Evolutionary conservation across 768 basidiomycete species (phyloP), one percentile per base, ranked within the genome.

Genomic region (Steccherinum ochraceum): DNA sequence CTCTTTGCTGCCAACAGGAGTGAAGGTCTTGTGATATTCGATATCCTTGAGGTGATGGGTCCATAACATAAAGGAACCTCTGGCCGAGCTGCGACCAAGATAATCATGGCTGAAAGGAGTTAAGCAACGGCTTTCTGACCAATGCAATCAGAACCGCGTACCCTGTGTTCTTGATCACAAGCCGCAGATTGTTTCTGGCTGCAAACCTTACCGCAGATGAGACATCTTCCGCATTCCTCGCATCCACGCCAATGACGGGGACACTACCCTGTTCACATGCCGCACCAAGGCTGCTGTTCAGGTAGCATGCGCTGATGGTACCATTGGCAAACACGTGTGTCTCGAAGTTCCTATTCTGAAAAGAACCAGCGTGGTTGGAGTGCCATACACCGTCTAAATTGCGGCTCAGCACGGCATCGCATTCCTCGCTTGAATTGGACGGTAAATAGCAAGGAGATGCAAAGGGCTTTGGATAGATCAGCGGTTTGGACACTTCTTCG

Each of bases 261-360:
- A 76, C 65, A 41, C 68, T 70, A 13, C 75, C 76, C 54, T 75
- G 75, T 1, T 62, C 58, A 51, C 76, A 79, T 5, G 71, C 66
- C 16, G 65, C 43, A 3, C 69, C 71, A 0, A 72, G 56, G 0
- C 65, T 61, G 0, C 71, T 72, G 50, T 80, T 71, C 40, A 79
- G 52, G 35, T 76, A 79, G 69, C 80, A 84, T 1, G 68, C 71
- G 53, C 71, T 71, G 43, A 77, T 73, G 42, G 73, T 77, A 24
- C 72, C 76, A 56, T 76, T 77, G 18, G 40, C 54, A n/a, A 65
- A 72, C 1, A 62, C 55, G 50, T 58, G 71, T 26, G 58, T 66
- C 56, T 66, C 70, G 26, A 52, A 67, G 27, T 70, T 69, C 2
- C 61, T 49, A 3, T 40, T n/a, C 46, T 76, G 66, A 65, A 73